A percentile compares a stretch with the other conserved stretches of the same genome.
phyloP scores from a whole-genome alignment of 1,284 basidiomycete genomes.

The Cryptococcus sp. region DNA sequence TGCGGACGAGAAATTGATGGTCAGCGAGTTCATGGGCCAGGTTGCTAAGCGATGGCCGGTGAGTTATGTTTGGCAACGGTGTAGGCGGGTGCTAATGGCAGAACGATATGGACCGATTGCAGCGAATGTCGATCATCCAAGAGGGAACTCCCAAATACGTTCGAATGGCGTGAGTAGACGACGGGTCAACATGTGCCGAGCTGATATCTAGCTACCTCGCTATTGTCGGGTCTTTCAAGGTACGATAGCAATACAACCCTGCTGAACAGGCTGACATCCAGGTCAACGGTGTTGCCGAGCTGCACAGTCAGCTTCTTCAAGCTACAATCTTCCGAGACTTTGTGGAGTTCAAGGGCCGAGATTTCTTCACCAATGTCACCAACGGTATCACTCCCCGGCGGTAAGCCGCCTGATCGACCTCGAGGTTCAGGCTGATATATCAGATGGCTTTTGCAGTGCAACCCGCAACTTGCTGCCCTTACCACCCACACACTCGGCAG shows the following conservation, averaged over 20 bases:
- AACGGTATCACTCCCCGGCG: slow-evolving; percentile 44
- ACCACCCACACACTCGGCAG: slow-evolving; percentile 73
- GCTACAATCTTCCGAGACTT: slow-evolving; percentile 86
- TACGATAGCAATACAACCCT: slow-evolving; percentile 2
- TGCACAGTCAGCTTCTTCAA: slow-evolving; percentile 52
- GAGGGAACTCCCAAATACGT: slow-evolving; percentile 78
- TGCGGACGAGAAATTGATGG: slow-evolving; percentile 14
- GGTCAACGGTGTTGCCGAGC: slow-evolving; percentile 92
- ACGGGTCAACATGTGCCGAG: not conserved
- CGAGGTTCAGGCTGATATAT: slow-evolving; percentile 2
- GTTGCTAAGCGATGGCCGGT: slow-evolving; percentile 85
- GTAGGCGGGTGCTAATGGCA: slow-evolving; percentile 50
- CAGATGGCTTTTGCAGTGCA: slow-evolving; percentile 90
- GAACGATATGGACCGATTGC: slow-evolving; percentile 64
- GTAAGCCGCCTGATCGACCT: slow-evolving; percentile 10
- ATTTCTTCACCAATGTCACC: slow-evolving; percentile 47
- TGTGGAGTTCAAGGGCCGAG: slow-evolving; percentile 43
- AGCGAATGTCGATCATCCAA: slow-evolving; percentile 84
- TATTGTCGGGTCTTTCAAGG: slow-evolving; percentile 61
- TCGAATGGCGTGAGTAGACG: slow-evolving; percentile 64
- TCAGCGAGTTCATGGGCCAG: slow-evolving; percentile 52
- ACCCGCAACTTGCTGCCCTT: slow-evolving; percentile 73
- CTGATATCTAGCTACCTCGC: slow-evolving; percentile 39
- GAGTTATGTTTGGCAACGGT: slow-evolving; percentile 55
- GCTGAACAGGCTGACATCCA: not conserved